Base-by-base conservation (phyloP, 1,139 yeast genomes). In the Hemisphaericaspora subhashii region DNA sequence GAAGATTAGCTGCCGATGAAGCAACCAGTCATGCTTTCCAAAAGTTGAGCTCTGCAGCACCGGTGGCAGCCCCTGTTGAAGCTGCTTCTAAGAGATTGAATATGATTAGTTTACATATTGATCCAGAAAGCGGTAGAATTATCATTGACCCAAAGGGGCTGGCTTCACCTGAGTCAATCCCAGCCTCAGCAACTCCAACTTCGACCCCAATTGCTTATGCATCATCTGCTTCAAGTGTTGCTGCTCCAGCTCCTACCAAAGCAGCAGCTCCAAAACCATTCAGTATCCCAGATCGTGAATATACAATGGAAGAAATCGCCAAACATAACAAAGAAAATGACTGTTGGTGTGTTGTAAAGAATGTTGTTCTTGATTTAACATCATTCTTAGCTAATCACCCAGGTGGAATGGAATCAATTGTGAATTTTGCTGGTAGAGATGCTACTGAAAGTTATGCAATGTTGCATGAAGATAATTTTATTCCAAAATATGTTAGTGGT, bases 341-440 rank as follows among this genome's bases (percentile, higher is more conserved):
- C 55, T 83, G 96, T 62, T 90, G 98, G 98, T 84, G 88, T 36
- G 81, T 86, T 8, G 79, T 90, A 43, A 83, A 88, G 49, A 89
- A 89, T 38, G 80, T 85, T 34, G 96, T 86, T 25, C 82, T 88
- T 57, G 88, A 92, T 58, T 74, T 90, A 48, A 85, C 97, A 0
- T 77, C 79, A 25, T 92, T 92, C 55, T 69, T 86, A 41, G 69
- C 79, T 17, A 72, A 79, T 34, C 98, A 92, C 60, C 98, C 98
- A 1, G 98, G 98, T 44, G 98, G 98, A 2, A 76, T 74, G 44
- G 72, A 73, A 21, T 80, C 90, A 21, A 81, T 92, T 32, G 58
- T 83, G 31, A 77, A 77, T 47, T 86, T 82, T 55, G 97, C 95
- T 3, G 98, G 98, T 12, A 82, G 81, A 53, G 98, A 92, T 56